Percentiles rank a stretch among this genome's conserved stretches.
phyloP scores from a whole-genome alignment of 2,329 filamentous ascomycete genomes.

The Fusarium pseudoanthophilum region DNA sequence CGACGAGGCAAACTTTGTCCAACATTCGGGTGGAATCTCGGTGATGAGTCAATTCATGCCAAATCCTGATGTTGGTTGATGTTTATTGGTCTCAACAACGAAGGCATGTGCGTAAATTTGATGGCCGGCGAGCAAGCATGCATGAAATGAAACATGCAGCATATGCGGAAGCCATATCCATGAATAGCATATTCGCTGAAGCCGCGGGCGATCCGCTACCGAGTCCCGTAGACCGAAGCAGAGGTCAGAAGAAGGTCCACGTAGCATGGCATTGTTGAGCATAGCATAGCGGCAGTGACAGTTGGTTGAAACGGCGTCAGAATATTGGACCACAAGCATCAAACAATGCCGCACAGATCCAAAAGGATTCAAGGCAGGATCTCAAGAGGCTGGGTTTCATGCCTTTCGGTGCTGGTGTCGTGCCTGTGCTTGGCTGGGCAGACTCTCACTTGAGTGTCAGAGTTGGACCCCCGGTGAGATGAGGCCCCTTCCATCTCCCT shows the following conservation, averaged over 20 bases:
- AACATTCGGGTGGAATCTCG: not conserved
- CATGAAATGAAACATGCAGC: slow-evolving; percentile 29
- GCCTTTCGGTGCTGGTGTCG: not conserved
- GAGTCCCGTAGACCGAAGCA: not conserved
- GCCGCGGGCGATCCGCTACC: slow-evolving; percentile 2
- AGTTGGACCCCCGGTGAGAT: not conserved
- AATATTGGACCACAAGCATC: slow-evolving; percentile 2
- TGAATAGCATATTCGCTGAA: slow-evolving; percentile 27
- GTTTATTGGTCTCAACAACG: not conserved
- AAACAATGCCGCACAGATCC: slow-evolving; percentile 29
- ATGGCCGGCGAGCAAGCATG: slow-evolving; percentile 7
- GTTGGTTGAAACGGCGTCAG: slow-evolving; percentile 8
- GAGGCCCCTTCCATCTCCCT: slow-evolving; percentile 44
- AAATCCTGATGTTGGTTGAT: not conserved
- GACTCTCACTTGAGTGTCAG: not conserved
- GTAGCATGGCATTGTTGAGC: slow-evolving; percentile 13
- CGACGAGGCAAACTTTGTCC: not conserved
- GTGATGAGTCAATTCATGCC: slow-evolving; percentile 24
- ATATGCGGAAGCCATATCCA: slow-evolving; percentile 6
- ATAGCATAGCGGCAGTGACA: not conserved
- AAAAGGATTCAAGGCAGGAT: slow-evolving; percentile 22
- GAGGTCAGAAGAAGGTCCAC: slow-evolving; percentile 25
- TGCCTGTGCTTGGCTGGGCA: not conserved
- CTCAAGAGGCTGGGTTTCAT: slow-evolving; percentile 8
- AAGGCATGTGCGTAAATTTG: not conserved